phyloP scores from a whole-genome alignment of 257 asterid genomes.

The Knoxia roxburghii region DNA sequence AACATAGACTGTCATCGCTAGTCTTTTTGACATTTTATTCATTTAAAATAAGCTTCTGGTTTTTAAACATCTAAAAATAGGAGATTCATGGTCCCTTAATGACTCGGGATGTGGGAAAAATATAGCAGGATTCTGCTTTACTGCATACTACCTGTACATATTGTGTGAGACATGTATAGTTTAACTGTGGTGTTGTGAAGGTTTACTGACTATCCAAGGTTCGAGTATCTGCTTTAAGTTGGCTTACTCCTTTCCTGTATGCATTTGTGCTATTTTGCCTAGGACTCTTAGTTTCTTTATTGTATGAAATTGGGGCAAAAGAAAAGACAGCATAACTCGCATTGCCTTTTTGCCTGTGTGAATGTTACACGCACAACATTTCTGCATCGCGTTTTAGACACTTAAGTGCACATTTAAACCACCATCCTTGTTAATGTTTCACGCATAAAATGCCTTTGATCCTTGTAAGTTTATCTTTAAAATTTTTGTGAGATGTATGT shows the following conservation, averaged over 20 bases:
- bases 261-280: background rate
- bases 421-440: background rate
- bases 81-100: no score
- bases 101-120: no score
- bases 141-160: no score
- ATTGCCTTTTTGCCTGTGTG: background rate
- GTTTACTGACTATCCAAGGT: no score
- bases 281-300: background rate
- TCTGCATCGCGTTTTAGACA: background rate
- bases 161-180: no score
- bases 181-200: no score
- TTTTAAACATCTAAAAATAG: no score
- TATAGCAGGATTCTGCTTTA: no score
- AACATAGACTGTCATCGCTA: background rate
- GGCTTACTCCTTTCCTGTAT: background rate
- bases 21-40: background rate
- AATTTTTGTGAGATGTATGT: no score
- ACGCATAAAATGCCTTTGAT: background rate
- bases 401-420: background rate
- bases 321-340: background rate
- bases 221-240: no score
- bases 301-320: background rate
- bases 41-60: background rate
- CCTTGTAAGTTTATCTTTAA: background rate
- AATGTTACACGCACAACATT: background rate